Evolutionary conservation across 148 eudicot species (phyloP).

Genomic region (Spergularia marina): DNA sequence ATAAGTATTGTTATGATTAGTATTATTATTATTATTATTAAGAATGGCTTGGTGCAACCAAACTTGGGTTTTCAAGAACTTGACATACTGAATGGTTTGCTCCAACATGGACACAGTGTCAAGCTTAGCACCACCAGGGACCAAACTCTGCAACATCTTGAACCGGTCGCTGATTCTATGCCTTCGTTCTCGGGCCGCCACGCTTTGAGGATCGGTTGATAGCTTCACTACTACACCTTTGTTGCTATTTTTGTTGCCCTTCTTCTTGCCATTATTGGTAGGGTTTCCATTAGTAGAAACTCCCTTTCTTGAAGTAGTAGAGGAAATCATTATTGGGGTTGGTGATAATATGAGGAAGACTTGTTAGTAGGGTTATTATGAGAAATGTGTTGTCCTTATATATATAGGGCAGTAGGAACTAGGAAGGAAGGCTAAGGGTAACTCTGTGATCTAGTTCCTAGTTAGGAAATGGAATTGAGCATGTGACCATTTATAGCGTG

Average conservation of each 20-base stretch:
- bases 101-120: slow-evolving; percentile 76
- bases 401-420: slow-evolving; percentile 14
- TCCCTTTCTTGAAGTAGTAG: slow-evolving; percentile 4
- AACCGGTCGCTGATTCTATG: slow-evolving; percentile 64
- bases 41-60: slow-evolving; percentile 52
- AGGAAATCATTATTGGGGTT: slow-evolving; percentile 12
- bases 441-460: not conserved
- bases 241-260: not conserved
- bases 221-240: slow-evolving; percentile 33
- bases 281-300: not conserved
- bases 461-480: not conserved
- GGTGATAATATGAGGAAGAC: not conserved
- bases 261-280: slow-evolving; percentile 1
- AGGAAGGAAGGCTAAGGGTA: not conserved
- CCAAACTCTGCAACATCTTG: slow-evolving; percentile 57
- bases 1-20: not conserved
- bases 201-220: slow-evolving; percentile 74
- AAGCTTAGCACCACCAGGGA: slow-evolving; percentile 65
- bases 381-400: not conserved
- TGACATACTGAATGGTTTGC: slow-evolving; percentile 66
- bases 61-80: slow-evolving; percentile 61
- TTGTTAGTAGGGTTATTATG: slow-evolving; percentile 18
- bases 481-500: slow-evolving; percentile 20
- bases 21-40: not conserved
- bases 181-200: slow-evolving; percentile 65